Conservation (phyloP, 441 rosid species). For the Eutrema salsugineum region DNA sequence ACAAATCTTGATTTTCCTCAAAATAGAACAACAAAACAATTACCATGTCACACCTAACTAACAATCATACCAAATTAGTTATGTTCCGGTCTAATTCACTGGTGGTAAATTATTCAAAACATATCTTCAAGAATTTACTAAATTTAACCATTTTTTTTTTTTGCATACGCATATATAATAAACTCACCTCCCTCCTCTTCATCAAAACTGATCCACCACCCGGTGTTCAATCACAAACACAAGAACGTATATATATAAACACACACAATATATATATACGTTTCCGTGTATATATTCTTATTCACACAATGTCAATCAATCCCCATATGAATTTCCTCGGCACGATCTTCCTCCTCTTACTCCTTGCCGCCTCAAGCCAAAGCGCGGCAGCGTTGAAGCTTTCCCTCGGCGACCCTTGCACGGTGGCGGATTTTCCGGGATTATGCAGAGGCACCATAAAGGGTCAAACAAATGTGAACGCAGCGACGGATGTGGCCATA, state of each 20-base stretch:
- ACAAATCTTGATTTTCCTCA: background rate
- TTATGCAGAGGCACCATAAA: conserved; percentile 28
- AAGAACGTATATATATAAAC: conserved; percentile 15
- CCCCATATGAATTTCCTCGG: background rate
- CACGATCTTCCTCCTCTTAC: conserved; percentile 19
- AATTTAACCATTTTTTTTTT: conserved; percentile 4
- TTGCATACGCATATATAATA: conserved; percentile 21
- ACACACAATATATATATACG: conserved; percentile 18
- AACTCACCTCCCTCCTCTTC: conserved; percentile 7
- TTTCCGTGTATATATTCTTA: conserved; percentile 11
- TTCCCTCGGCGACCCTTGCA: conserved; percentile 19
- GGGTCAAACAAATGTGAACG: conserved; percentile 16
- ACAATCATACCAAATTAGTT: conserved; percentile 26
- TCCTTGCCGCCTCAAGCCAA: background rate
- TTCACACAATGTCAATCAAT: conserved; percentile 14
- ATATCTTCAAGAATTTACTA: background rate
- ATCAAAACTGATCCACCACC: conserved; percentile 10
- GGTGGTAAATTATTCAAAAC: background rate
- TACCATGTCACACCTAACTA: background rate
- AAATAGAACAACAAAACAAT: conserved; percentile 6
- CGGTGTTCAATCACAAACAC: conserved; percentile 11
- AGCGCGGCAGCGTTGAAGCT: background rate
- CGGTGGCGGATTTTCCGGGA: conserved; percentile 1
- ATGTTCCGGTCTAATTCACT: conserved; percentile 11
- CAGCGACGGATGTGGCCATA: conserved; percentile 31